Evolutionary conservation across 805 yeast species (phyloP).

Genomic region (Tetrapisispora fleetii): DNA sequence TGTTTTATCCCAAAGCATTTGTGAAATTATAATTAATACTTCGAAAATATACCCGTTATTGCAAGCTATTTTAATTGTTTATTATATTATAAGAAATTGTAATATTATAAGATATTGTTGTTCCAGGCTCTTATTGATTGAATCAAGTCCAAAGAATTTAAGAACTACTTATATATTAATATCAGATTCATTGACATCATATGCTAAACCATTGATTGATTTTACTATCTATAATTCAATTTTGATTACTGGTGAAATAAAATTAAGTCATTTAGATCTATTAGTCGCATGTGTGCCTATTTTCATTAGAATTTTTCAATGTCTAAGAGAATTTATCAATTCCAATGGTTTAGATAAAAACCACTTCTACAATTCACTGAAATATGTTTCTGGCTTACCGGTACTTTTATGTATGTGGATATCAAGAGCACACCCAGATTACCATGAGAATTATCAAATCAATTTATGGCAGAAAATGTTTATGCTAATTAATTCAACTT

Average conservation of each 20-base stretch:
- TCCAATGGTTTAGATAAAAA: conserved; percentile 31
- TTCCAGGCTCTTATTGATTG: conserved; percentile 30
- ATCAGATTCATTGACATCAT: conserved; percentile 79
- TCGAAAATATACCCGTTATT: conserved; percentile 12
- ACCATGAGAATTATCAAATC: neutral
- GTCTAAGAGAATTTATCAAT: conserved; percentile 52
- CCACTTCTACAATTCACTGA: conserved; percentile 63
- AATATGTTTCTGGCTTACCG: conserved; percentile 61
- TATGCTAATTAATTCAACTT: conserved; percentile 58
- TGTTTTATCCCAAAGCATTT: neutral
- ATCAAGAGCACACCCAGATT: conserved; percentile 8
- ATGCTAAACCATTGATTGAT: conserved; percentile 68
- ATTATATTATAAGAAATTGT: conserved; percentile 24
- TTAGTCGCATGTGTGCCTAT: conserved; percentile 46
- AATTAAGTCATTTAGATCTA: conserved; percentile 16
- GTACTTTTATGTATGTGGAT: conserved; percentile 34
- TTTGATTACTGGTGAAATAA: conserved; percentile 17
- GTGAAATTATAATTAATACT: conserved; percentile 3
- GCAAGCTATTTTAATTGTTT: conserved; percentile 13
- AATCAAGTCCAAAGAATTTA: conserved; percentile 26
- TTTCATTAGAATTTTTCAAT: conserved; percentile 71
- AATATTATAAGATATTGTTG: conserved; percentile 32
- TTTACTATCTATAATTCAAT: conserved; percentile 47
- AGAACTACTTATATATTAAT: conserved; percentile 58
- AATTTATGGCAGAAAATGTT: conserved; percentile 26